These are phyloP conservation scores for Amyloporia xantha DNA, from an alignment of 768 basidiomycete genomes.

Conservation along the genomic window DNA sequence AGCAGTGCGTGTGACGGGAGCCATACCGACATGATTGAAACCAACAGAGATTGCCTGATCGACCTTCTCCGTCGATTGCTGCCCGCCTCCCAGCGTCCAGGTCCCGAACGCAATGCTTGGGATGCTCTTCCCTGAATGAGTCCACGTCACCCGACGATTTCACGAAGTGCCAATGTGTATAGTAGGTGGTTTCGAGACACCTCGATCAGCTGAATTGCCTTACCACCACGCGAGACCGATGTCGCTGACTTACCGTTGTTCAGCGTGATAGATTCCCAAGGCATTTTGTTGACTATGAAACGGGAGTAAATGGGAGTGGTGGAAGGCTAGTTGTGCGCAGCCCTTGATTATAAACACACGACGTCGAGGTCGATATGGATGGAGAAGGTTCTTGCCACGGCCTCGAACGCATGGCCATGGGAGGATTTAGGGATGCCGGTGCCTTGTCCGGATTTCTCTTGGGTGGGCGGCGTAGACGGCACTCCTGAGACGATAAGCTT, in stretches of 20 bases:
- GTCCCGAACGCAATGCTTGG: conserved; percentile 59
- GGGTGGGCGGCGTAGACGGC: no score
- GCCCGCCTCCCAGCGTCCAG: conserved; percentile 56
- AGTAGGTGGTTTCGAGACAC: not conserved
- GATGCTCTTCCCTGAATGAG: conserved; percentile 33
- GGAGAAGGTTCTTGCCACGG: no score
- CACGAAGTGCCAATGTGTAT: not conserved
- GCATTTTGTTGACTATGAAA: conserved; percentile 43
- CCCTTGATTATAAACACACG: no score
- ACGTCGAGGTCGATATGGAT: no score
- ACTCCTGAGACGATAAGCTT: no score
- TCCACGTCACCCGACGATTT: not conserved
- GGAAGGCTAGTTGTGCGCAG: no score
- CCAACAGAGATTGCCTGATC: conserved; percentile 57
- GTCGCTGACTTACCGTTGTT: conserved; percentile 52
- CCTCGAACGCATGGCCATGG: no score
- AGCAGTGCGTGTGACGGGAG: not conserved
- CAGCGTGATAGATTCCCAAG: conserved; percentile 52
- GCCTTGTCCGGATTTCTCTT: no score
- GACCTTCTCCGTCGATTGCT: conserved; percentile 44
- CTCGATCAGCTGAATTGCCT: no score
- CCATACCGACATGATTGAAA: conserved; percentile 55
- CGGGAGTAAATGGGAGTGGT: no score
- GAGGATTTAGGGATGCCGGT: no score
- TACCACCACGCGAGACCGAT: not conserved